phyloP scores from a whole-genome alignment of 768 basidiomycete genomes.

The Leccinum subtestaceum region DNA sequence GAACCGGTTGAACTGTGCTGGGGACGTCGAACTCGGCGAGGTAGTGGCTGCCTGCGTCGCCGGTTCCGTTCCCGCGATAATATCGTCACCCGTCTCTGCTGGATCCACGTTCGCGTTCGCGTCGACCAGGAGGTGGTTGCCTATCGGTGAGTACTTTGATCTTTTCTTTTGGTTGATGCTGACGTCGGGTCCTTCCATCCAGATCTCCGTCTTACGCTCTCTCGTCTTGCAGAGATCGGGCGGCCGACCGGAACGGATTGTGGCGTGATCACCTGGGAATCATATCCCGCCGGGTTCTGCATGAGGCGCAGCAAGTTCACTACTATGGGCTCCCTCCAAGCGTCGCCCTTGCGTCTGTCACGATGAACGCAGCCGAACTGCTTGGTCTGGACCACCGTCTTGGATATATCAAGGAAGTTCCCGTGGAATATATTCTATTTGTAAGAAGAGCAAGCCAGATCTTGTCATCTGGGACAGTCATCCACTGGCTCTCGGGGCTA shows the following conservation, averaged over 20 bases:
- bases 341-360: too few species aligned
- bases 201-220: neutral
- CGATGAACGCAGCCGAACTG: too few species aligned
- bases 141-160: slow-evolving; percentile 49
- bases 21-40: slow-evolving; percentile 21
- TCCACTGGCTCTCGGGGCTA: too few species aligned
- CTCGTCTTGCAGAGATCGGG: slow-evolving; percentile 8
- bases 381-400: too few species aligned
- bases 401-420: too few species aligned
- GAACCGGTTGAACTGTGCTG: slow-evolving; percentile 24
- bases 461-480: too few species aligned
- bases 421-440: too few species aligned
- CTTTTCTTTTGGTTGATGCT: neutral
- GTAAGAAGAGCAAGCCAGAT: too few species aligned
- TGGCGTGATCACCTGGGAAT: slow-evolving; percentile 9
- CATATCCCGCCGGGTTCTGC: slow-evolving; percentile 69
- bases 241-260: neutral
- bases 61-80: neutral
- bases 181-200: neutral
- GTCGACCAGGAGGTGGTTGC: slow-evolving; percentile 36
- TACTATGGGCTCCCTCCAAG: slow-evolving; percentile 65
- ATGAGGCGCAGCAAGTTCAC: slow-evolving; percentile 82
- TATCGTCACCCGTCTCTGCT: neutral
- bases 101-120: neutral
- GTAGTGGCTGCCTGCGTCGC: slow-evolving; percentile 25